Conservation (phyloP, 306 rosid genomes). For the Coriaria nepalensis region DNA sequence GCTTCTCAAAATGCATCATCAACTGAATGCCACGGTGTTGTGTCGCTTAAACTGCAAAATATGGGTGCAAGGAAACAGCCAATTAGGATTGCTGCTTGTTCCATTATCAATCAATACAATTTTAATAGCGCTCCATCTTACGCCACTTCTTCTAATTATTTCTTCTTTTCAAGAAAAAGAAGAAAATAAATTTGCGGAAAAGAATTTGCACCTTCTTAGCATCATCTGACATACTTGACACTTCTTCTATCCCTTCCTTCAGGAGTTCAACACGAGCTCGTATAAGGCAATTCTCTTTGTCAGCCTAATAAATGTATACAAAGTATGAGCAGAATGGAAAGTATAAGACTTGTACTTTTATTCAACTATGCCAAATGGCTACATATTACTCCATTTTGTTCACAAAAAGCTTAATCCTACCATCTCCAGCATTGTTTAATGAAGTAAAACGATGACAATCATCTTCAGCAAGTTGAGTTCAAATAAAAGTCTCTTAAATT, state of each 20-base stretch:
- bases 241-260: constrained; percentile 29
- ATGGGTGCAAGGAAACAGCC: no score
- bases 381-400: not conserved
- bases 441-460: no score
- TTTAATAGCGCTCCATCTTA: constrained; percentile 1
- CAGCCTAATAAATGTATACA: constrained; percentile 31
- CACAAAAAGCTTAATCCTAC: no score
- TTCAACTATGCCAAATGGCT: not conserved
- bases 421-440: no score
- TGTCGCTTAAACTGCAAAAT: no score
- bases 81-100: no score
- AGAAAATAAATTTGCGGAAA: constrained; percentile 6
- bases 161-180: constrained; percentile 7
- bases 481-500: no score
- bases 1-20: no score
- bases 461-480: no score
- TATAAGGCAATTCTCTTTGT: constrained; percentile 32
- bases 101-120: no score
- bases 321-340: not conserved
- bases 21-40: no score
- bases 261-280: constrained; percentile 30
- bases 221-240: constrained; percentile 17
- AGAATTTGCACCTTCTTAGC: constrained; percentile 27
- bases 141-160: constrained; percentile 9
- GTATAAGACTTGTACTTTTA: no score